Evolutionary conservation across 495 filamentous ascomycete species (phyloP).

Genomic region (Aspergillus heteromorphus): DNA sequence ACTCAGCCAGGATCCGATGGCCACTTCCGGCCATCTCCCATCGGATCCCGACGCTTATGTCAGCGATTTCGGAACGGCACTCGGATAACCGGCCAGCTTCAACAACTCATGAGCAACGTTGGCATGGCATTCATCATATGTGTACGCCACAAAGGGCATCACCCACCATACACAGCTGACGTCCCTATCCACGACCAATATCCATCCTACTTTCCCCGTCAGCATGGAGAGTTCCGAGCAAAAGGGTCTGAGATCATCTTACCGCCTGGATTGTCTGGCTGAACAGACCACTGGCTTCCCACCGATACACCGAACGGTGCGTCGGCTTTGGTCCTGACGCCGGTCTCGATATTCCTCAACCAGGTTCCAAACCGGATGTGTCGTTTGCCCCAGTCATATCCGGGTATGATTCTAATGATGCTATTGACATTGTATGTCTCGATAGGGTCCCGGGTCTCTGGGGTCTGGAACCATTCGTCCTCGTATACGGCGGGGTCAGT

Average conservation of each 20-base stretch:
- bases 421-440: not conserved
- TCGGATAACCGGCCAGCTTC: constrained; percentile 8
- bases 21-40: not conserved
- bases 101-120: constrained; percentile 1
- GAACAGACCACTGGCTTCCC: not conserved
- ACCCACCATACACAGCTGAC: constrained; percentile 7
- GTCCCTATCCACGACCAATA: not conserved
- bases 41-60: constrained; percentile 25
- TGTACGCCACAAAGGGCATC: constrained; percentile 6
- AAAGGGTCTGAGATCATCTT: not conserved
- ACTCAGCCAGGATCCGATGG: not conserved
- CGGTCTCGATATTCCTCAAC: not conserved
- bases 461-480: constrained; percentile 1
- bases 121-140: constrained; percentile 2
- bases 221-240: too few species aligned
- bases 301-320: not conserved
- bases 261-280: not conserved
- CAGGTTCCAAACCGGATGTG: constrained; percentile 1
- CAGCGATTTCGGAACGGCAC: constrained; percentile 13
- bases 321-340: constrained; percentile 1
- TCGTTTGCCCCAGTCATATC: not conserved
- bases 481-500: constrained; percentile 1
- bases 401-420: not conserved
- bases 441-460: not conserved
- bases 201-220: not conserved